Percentiles rank a stretch among this genome's conserved stretches.
Evolutionary conservation across 768 basidiomycete genomes (phyloP).

Genomic region (Clavulina sp.): DNA sequence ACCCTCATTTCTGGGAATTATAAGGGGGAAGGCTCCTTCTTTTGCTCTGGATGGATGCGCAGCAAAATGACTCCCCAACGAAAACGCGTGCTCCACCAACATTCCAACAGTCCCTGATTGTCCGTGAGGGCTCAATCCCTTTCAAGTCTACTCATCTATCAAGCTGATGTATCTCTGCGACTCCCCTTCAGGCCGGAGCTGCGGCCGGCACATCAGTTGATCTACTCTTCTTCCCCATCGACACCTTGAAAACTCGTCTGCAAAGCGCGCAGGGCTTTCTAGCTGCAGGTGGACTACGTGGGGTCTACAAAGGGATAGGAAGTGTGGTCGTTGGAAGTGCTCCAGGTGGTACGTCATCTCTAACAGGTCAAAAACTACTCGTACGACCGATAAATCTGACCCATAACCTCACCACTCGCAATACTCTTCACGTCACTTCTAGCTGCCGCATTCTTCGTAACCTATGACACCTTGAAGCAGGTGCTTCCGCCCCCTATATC

Average conservation of each 20-base stretch:
- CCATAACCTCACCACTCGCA: not conserved
- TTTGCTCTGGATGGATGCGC: too few relatives aligned
- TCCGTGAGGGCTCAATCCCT: too few relatives aligned
- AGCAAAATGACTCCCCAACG: too few relatives aligned
- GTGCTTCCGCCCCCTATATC: slow-evolving; percentile 38
- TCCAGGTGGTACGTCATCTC: slow-evolving; percentile 54
- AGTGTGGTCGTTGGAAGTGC: slow-evolving; percentile 91
- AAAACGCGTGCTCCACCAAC: too few relatives aligned
- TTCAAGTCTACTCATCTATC: too few relatives aligned
- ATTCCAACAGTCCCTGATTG: too few relatives aligned
- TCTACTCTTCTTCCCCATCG: slow-evolving; percentile 89
- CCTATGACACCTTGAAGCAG: slow-evolving; percentile 78
- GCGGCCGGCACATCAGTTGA: slow-evolving; percentile 88
- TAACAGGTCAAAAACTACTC: not conserved
- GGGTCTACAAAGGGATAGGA: slow-evolving; percentile 85
- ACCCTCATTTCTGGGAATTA: too few relatives aligned
- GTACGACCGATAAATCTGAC: not conserved
- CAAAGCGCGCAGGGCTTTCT: slow-evolving; percentile 80
- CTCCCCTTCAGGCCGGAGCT: slow-evolving; percentile 66
- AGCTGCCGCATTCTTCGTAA: slow-evolving; percentile 94
- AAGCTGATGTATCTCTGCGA: too few relatives aligned
- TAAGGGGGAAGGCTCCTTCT: too few relatives aligned
- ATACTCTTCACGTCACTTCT: not conserved
- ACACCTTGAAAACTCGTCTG: slow-evolving; percentile 90
- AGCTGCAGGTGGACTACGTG: slow-evolving; percentile 70